These are phyloP conservation scores for Beauveria bassiana DNA, from an alignment of 2,329 filamentous ascomycete species.

Conservation along the genomic window DNA sequence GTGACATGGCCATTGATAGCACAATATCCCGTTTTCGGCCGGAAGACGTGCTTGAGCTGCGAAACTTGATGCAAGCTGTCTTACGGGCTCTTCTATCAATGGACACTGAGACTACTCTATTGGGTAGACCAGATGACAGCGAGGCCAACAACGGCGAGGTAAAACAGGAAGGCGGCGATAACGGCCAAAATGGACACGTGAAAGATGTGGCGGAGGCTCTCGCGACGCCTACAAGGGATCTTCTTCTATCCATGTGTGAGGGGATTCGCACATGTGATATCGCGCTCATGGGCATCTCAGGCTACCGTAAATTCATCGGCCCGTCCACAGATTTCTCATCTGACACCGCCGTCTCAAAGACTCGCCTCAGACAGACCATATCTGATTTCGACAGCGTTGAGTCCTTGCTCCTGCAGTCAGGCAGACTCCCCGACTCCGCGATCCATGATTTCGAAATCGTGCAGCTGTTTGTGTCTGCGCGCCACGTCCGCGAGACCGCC, in stretches of 20 bases:
- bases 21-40: conserved; percentile 46
- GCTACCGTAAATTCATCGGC: conserved; percentile 39
- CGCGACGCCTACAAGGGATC: conserved; percentile 36
- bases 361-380: conserved; percentile 34
- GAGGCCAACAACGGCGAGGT: conserved; percentile 14
- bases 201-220: conserved; percentile 20
- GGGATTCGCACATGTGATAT: conserved; percentile 41
- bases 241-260: conserved; percentile 39
- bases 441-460: conserved; percentile 42
- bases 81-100: conserved; percentile 46
- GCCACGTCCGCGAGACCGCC: conserved; percentile 45
- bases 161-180: neutral
- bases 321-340: conserved; percentile 33
- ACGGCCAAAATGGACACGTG: conserved; percentile 6
- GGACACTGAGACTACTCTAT: conserved; percentile 39
- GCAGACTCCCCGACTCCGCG: conserved; percentile 36
- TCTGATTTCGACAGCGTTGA: conserved; percentile 41
- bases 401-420: conserved; percentile 36
- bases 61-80: conserved; percentile 48
- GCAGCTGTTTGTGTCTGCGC: conserved; percentile 46
- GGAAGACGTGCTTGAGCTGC: conserved; percentile 39
- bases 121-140: conserved; percentile 23
- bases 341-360: conserved; percentile 32
- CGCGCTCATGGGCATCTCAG: conserved; percentile 45
- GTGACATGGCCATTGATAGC: conserved; percentile 50